These are phyloP conservation scores for Kwoniella dendrophila DNA, from an alignment of 768 basidiomycete genomes.

Conservation along the genomic window DNA sequence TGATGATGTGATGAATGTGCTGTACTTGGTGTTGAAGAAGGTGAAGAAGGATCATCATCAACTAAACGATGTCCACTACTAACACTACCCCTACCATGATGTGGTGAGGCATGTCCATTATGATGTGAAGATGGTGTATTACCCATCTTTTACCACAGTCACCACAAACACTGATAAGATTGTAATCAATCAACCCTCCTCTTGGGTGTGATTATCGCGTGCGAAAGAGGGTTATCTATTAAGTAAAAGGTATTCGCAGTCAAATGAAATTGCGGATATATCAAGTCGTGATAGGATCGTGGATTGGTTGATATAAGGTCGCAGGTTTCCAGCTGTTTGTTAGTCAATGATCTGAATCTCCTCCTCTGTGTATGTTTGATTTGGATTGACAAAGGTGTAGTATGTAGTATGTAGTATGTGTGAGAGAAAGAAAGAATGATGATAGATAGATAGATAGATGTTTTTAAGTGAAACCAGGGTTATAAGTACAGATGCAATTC, in stretches of 20 bases:
- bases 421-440: too few relatives aligned
- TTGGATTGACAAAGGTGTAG: slow-evolving; percentile 9
- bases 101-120: slow-evolving; percentile 12
- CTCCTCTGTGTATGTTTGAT: background rate
- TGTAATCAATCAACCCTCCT: background rate
- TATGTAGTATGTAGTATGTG: background rate
- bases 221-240: slow-evolving; percentile 10
- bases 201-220: slow-evolving; percentile 5
- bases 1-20: slow-evolving; percentile 2
- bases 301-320: background rate
- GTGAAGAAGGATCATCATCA: slow-evolving; percentile 4
- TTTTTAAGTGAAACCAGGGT: too few relatives aligned
- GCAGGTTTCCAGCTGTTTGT: background rate
- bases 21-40: slow-evolving; percentile 6
- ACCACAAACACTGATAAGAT: background rate
- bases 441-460: too few relatives aligned
- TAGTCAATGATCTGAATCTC: too few relatives aligned
- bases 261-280: background rate
- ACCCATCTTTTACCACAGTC: slow-evolving; percentile 27
- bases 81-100: background rate
- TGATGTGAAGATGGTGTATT: slow-evolving; percentile 36
- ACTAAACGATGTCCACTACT: background rate
- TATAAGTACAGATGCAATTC: too few relatives aligned
- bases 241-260: background rate
- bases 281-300: slow-evolving; percentile 9